Evolutionary conservation across 768 basidiomycete genomes (phyloP).

Genomic region (Hortiboletus campestris): DNA sequence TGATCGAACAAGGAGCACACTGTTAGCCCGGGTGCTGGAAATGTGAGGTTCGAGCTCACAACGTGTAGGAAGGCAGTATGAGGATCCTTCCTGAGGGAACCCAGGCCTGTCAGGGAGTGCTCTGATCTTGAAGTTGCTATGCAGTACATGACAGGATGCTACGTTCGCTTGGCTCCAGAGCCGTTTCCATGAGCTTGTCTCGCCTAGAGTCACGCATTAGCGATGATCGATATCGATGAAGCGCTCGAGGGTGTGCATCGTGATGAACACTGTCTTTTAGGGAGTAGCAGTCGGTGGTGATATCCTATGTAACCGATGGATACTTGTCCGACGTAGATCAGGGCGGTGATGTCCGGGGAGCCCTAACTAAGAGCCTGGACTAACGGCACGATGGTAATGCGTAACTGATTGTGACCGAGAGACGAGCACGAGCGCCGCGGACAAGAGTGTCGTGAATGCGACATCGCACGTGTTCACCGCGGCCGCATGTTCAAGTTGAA

Average conservation of each 20-base stretch:
- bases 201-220: not conserved
- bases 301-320: not conserved
- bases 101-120: not conserved
- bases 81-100: conserved; percentile 2
- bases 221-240: not conserved
- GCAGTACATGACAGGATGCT: not conserved
- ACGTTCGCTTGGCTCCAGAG: not conserved
- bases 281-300: not conserved
- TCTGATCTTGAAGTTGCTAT: not conserved
- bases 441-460: not conserved
- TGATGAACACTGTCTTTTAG: not conserved
- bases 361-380: not conserved
- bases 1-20: not conserved
- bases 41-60: conserved; percentile 1
- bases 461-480: conserved; percentile 12
- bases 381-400: not conserved
- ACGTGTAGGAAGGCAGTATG: conserved; percentile 12
- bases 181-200: not conserved
- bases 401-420: not conserved
- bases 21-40: not conserved
- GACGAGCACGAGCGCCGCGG: conserved; percentile 16
- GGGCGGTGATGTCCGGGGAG: conserved; percentile 12
- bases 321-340: conserved; percentile 11
- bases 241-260: not conserved
- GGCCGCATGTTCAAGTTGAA: conserved; percentile 19